Evolutionary conservation across 73 alveolate species (phyloP).

Genomic region (Loxodes magnus): DNA sequence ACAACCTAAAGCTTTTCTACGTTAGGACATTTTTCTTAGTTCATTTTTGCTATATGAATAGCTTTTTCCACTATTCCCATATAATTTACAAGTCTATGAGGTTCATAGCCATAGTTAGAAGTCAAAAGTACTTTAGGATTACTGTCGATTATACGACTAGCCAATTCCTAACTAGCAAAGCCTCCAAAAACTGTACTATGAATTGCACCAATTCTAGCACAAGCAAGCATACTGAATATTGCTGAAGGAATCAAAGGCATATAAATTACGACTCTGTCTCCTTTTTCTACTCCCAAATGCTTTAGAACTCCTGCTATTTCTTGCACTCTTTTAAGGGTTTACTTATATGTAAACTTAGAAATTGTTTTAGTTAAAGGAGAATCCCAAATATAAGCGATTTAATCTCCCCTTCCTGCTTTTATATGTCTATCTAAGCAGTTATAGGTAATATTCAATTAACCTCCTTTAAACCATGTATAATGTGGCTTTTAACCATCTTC

Average conservation of each 20-base stretch:
- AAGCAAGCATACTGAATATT: constrained; percentile 91
- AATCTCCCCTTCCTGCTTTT: constrained; percentile 46
- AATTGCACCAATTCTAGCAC: constrained; percentile 98
- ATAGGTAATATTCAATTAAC: constrained; percentile 85
- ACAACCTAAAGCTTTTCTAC: too few species aligned
- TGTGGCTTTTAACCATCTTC: constrained; percentile 46
- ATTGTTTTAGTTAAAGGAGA: too few species aligned
- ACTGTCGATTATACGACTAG: constrained; percentile 89
- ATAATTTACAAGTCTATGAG: constrained; percentile 71
- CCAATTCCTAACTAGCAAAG: constrained; percentile 89
- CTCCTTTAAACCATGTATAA: constrained; percentile 83
- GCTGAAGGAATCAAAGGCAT: constrained; percentile 99
- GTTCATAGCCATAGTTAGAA: constrained; percentile 93
- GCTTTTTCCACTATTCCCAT: constrained; percentile 82
- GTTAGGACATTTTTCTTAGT: too few species aligned
- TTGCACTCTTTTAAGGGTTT: constrained; percentile 70
- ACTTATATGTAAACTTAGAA: constrained; percentile 75
- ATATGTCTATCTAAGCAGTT: constrained; percentile 95
- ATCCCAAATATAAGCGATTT: constrained; percentile 63
- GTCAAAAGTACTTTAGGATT: constrained; percentile 77
- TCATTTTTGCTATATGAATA: too few species aligned
- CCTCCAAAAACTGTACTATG: constrained; percentile 99
- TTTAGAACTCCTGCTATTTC: constrained; percentile 72
- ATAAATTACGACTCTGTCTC: constrained; percentile 91
- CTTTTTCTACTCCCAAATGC: constrained; percentile 44